phyloP scores from a whole-genome alignment of 1,284 basidiomycete species.

The Rhodotorula glutinis region DNA sequence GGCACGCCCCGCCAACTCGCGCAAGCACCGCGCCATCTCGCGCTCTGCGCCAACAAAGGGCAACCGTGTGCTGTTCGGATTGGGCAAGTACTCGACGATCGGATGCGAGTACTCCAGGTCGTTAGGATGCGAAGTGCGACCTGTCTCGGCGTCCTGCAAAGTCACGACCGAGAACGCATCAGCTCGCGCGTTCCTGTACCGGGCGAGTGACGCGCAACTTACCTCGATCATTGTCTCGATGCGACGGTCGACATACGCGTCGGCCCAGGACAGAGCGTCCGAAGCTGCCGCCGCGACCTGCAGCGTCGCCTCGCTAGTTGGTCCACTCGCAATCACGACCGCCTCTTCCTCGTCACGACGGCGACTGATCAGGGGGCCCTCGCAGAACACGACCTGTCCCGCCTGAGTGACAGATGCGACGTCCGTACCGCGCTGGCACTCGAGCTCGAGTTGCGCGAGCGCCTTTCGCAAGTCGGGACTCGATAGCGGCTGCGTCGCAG shows the following conservation, averaged over 20 bases:
- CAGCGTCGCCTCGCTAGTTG: background rate
- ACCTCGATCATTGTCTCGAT: slow-evolving; percentile 33
- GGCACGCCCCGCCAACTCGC: background rate
- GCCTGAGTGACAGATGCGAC: slow-evolving; percentile 8
- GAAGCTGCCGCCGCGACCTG: slow-evolving; percentile 1
- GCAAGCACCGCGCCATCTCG: background rate
- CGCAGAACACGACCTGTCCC: background rate
- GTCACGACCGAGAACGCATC: background rate
- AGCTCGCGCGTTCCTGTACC: background rate
- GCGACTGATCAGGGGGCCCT: background rate
- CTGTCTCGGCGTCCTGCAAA: slow-evolving; percentile 22
- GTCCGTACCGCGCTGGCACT: slow-evolving; percentile 44
- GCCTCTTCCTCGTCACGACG: background rate
- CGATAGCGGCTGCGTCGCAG: slow-evolving; percentile 50
- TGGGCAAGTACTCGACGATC: background rate
- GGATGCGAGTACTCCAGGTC: slow-evolving; percentile 4
- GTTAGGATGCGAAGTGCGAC: background rate
- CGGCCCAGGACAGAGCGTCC: slow-evolving; percentile 35
- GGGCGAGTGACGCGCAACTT: background rate
- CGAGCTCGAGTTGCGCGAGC: slow-evolving; percentile 61
- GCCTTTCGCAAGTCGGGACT: slow-evolving; percentile 60
- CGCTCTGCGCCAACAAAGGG: slow-evolving; percentile 19
- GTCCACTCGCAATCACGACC: too few relatives aligned
- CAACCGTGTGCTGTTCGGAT: background rate
- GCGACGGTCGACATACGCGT: slow-evolving; percentile 26